Evolutionary conservation across 139 green algal species (phyloP), one percentile per base, ranked within the genome.

Genomic region (Marvania coccoides): DNA sequence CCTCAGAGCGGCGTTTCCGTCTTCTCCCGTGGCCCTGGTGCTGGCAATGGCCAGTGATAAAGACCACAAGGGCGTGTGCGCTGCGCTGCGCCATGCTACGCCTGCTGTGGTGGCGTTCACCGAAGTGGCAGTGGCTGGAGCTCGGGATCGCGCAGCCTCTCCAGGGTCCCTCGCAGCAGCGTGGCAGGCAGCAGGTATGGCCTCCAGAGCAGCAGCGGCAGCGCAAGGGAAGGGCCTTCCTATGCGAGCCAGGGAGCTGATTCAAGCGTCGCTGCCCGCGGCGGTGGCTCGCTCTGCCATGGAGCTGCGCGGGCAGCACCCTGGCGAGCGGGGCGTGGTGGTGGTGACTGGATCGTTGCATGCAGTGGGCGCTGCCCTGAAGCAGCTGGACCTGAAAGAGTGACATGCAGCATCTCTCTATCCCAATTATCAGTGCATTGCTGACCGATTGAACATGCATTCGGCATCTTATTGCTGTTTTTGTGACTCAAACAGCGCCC

Each of bases 21-120:
- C 34, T 4, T 34, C 55, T 0, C 76, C 80, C 0, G 28, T 92
- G 54, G 85, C 76, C 9, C 68, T 95, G 33, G 76, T 95, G 35
- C 29, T 95, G 48, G 87, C 81, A 9, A 92, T 91, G 84, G 88
- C 87, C 1, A 76, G 47, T 3, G 90, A 96, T 72, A 96, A 96
- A 75, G 70, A 93, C 45, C 73, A 84, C 62, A 57, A 61, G 47
- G 80, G 48, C 4, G 71, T 89, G 10, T 70, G 58, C 29, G 47
- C 34, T 3, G 42, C 34, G 47, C 63, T 94, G 31, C 63, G 77
- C 3, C 36, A 8, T 0, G 3, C 71, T 6, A 5, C 53, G 12
- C 88, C 88, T 1, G 29, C n/a, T 1, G 71, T 76, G 19, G 85
- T 81, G 2, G 58, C 88, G 1, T 95, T 95, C 75, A 91, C 84